Conservation (phyloP, 2,329 filamentous ascomycete genomes). For the Ceratocystis variospora region DNA sequence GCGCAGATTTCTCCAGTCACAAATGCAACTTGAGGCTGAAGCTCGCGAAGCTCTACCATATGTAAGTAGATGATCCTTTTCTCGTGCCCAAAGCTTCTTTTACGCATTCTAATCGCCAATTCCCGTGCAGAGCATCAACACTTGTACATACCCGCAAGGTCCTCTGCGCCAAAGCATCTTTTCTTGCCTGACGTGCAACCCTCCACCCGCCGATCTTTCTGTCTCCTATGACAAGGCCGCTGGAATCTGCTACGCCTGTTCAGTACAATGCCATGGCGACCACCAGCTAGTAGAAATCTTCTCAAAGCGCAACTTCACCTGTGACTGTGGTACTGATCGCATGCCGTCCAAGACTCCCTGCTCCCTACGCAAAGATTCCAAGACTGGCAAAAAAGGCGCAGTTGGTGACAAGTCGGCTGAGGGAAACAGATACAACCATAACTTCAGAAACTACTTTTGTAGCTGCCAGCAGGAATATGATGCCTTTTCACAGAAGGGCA, state of each 20-base stretch:
- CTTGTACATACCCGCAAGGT: slow-evolving; percentile 81
- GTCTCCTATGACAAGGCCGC: slow-evolving; percentile 49
- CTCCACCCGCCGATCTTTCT: slow-evolving; percentile 49
- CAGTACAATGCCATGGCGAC: slow-evolving; percentile 90
- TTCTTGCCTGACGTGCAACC: slow-evolving; percentile 86
- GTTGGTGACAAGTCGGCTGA: slow-evolving; percentile 58
- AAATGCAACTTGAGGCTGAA: slow-evolving; percentile 84
- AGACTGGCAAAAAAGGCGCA: slow-evolving; percentile 61
- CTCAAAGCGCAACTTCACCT: slow-evolving; percentile 86
- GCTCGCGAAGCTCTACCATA: slow-evolving; percentile 91
- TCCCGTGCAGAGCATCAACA: slow-evolving; percentile 68
- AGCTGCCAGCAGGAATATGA: slow-evolving; percentile 81
- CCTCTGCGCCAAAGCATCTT: slow-evolving; percentile 79
- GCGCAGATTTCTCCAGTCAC: slow-evolving; percentile 69
- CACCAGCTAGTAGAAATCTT: slow-evolving; percentile 93
- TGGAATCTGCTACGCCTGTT: slow-evolving; percentile 91
- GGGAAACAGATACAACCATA: slow-evolving; percentile 86
- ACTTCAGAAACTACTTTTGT: slow-evolving; percentile 87
- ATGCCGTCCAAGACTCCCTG: slow-evolving; percentile 59
- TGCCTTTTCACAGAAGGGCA: slow-evolving; percentile 76
- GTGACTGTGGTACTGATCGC: slow-evolving; percentile 85
- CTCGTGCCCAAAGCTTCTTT: not conserved
- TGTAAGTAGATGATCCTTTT: slow-evolving; percentile 37
- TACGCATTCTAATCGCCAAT: slow-evolving; percentile 1
- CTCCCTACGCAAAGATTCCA: slow-evolving; percentile 55